Percentiles rank a stretch among this genome's conserved stretches.
Evolutionary conservation across 1,284 basidiomycete species (phyloP).

Genomic region (Pascua sp.): DNA sequence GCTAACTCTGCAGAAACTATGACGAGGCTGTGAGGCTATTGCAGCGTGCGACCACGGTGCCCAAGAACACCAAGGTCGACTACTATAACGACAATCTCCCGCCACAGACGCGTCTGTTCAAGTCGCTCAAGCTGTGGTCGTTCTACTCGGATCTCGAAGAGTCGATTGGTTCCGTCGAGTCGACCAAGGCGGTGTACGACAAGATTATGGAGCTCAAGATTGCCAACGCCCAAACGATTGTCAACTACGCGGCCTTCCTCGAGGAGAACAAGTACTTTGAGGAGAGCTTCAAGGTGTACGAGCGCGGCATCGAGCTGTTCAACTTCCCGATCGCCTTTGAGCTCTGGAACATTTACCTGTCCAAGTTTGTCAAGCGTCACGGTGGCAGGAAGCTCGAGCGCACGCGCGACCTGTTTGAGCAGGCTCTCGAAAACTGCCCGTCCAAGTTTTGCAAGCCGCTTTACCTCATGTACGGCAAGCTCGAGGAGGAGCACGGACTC

Average conservation of each 20-base stretch:
- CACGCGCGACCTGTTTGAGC: slow-evolving; percentile 93
- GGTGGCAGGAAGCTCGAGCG: slow-evolving; percentile 92
- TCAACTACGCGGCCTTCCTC: slow-evolving; percentile 95
- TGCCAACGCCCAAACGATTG: slow-evolving; percentile 95
- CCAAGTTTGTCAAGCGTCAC: slow-evolving; percentile 96
- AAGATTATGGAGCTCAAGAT: slow-evolving; percentile 96
- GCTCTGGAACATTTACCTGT: slow-evolving; percentile 98
- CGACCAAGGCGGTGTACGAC: slow-evolving; percentile 90
- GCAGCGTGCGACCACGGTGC: slow-evolving; percentile 88
- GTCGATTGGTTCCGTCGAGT: slow-evolving; percentile 88
- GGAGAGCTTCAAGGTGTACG: slow-evolving; percentile 98
- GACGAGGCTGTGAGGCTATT: slow-evolving; percentile 91
- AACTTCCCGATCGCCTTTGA: slow-evolving; percentile 98
- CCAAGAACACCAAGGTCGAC: slow-evolving; percentile 83
- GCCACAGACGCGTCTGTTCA: slow-evolving; percentile 88
- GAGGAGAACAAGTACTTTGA: slow-evolving; percentile 99
- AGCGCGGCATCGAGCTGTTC: slow-evolving; percentile 94
- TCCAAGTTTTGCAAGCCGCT: slow-evolving; percentile 90
- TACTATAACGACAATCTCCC: slow-evolving; percentile 91
- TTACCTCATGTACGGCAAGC: slow-evolving; percentile 89
- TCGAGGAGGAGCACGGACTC: slow-evolving; percentile 92
- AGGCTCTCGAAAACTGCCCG: slow-evolving; percentile 94
- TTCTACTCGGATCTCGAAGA: slow-evolving; percentile 98
- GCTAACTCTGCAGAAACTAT: slow-evolving; percentile 66
- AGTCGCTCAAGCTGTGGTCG: slow-evolving; percentile 97